Evolutionary conservation across 2,329 filamentous ascomycete genomes (phyloP), one percentile per base, ranked within the genome.

Genomic region (Sporothrix pseudoabietina): DNA sequence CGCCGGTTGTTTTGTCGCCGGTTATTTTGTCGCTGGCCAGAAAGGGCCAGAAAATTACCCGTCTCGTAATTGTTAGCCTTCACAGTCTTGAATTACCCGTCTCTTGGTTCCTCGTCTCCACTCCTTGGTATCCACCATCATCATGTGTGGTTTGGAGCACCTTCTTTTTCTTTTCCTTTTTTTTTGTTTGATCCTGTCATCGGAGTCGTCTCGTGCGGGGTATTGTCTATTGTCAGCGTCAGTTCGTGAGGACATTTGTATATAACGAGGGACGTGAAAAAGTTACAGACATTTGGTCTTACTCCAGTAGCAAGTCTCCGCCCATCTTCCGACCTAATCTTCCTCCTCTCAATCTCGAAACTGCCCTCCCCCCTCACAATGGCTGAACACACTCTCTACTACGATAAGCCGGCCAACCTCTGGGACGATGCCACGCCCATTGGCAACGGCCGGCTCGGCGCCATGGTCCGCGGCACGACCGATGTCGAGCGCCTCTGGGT

Each of bases 351-450:
- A 1, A 26, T 26, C 26, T 26, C 26, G 26, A 26, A 26, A 26
- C 26, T 26, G 26, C 26, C 26, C 26, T 35, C 9, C 14, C 5
- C 55, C 16, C 26, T 5, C 10, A 16, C 16, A 30, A 61, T 61
- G 57, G 57, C 57, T n/a, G 57, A 61, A 39, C 57, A 61, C 57
- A 39, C 30, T 6, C 57, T 35, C 57, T 61, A 35, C 57, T 61
- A 61, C 57, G 30, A 61, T 30, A 39, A 61, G 57, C 57, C 57
- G 30, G 30, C 57, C 57, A 61, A 61, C 30, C 57, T 61, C 30
- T 61, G 57, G 57, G 57, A 61, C 57, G 57, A 61, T 61, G 57
- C 57, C 30, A 61, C 57, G 57, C 57, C 57, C 30, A 61, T 61
- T 61, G 57, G 57, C 57, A 61, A 61, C 57, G 57, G 57, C 57